Base-by-base conservation (phyloP, 805 yeast species). In the Jamesozyma rosinii region DNA sequence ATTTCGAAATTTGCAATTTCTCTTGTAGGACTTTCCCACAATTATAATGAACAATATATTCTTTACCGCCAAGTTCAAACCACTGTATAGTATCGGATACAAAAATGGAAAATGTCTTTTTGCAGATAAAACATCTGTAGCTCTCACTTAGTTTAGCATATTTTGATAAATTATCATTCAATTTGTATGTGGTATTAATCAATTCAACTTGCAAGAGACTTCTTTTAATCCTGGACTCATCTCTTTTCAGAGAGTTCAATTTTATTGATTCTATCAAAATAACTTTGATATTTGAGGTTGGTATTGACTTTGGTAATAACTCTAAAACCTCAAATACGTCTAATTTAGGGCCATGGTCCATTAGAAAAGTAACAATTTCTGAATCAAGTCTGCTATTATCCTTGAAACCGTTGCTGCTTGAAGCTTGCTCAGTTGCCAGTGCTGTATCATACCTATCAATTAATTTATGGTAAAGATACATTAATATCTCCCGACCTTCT, bases 81-180 rank as follows among this genome's bases (percentile, higher is more conserved):
- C 55, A 49, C 3, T 48, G 38, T 11, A 51, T 46, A 9, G 48
- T 44, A 33, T 57, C 61, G 8, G 55, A 49, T 2, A 48, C 37
- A 10, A 49, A 45, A 14, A 51, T 37, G 2, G 52, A 38, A 34
- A 58, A 48, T 2, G 40, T 29, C 50, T 77, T 79, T 19, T 67
- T 63, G 60, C 95, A 86, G 15, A 77, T 68, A 2, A 61, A 53
- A 56, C 95, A 86, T n/a, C 58, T 58, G 30, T 70, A 61, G 17
- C 69, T 66, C 13, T 73, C 70, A 11, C 73, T 63, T 19, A 76
- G 43, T 38, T 49, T 57, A 2, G 63, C 64, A 59, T 53, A 65
- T 52, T 44, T 61, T 49, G 57, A 68, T 51, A 59, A 69, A 34
- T 58, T 53, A 20, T 57, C 57, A 47, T 70, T 65, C n/a, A 72